Evolutionary conservation across 75 land plant genomes (phyloP), one percentile per base, ranked within the genome.

Genomic region (Larix kaempferi): DNA sequence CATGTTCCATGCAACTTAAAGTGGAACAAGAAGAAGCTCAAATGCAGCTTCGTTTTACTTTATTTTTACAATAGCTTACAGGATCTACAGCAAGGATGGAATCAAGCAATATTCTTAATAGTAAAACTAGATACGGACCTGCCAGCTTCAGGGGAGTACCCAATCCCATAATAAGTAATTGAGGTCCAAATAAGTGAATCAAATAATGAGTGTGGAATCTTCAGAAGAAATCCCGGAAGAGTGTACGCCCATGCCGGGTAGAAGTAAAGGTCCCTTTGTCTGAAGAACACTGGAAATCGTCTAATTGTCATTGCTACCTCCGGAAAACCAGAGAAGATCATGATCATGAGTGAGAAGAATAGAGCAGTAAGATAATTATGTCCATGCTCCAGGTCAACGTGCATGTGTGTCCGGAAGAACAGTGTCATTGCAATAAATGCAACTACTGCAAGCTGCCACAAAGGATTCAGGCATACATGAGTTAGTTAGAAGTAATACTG

Each of bases 171-270:
- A 65, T 93, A 91, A 14, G 93, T 91, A 52, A 91, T 71, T 39
- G 62, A 59, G 26, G 88, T 84, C 93, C 93, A 93, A 26, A 84
- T 60, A 7, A 80, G n/a, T 15, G 93, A 78, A 60, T 87, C 89
- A 10, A 85, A 22, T n/a, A 91, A 25, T 5, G 95, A 88, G 41
- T 89, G 26, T 63, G 95, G 95, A 29, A 93, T 64, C 56, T 81
- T 89, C 21, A 89, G 75, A 59, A 85, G 35, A 71, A 72, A 57
- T 44, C 84, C 78, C 60, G 95, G 89, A 35, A 93, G 73, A 52
- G 91, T 74, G 78, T 82, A 91, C 41, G 93, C 91, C 95, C 95
- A 93, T 74, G 95, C 88, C 23, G 95, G 95, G 78, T 88, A 89
- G 74, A 89, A 93, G 59, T 74, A 72, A 49, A 87, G 75, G 52